Percentiles rank a stretch among this genome's conserved stretches.
Conservation (phyloP, 2,329 filamentous ascomycete species). For the Corinectria fuckeliana region DNA sequence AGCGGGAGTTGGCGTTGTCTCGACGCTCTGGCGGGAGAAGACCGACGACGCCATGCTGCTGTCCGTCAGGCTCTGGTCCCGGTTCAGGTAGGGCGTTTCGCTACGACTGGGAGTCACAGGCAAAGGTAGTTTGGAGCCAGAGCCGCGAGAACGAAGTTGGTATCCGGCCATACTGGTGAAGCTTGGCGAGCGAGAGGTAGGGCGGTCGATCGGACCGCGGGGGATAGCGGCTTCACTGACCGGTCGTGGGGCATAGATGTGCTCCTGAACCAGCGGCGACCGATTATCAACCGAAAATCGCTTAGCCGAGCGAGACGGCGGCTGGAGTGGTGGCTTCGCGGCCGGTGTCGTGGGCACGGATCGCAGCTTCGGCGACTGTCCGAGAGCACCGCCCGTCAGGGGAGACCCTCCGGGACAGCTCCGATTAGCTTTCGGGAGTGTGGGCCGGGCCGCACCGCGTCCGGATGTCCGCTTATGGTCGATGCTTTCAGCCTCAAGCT, state of each 20-base stretch:
- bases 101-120: constrained; percentile 47
- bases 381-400: constrained; percentile 21
- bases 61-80: constrained; percentile 49
- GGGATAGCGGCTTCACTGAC: constrained; percentile 6
- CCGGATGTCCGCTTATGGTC: constrained; percentile 29
- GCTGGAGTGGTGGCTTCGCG: constrained; percentile 24
- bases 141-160: constrained; percentile 44
- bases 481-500: constrained; percentile 38
- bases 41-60: constrained; percentile 52
- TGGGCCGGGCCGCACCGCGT: constrained; percentile 21
- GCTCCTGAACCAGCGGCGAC: constrained; percentile 15
- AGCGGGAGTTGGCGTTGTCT: constrained; percentile 43
- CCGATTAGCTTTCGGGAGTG: constrained; percentile 29
- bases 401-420: constrained; percentile 24
- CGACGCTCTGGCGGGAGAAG: constrained; percentile 47
- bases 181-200: constrained; percentile 36
- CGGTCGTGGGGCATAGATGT: constrained; percentile 18
- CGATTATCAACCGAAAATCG: constrained; percentile 21
- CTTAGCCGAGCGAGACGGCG: constrained; percentile 27
- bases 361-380: constrained; percentile 28
- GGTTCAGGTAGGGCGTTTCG: constrained; percentile 44
- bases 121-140: constrained; percentile 48
- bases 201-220: constrained; percentile 20
- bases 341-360: constrained; percentile 36
- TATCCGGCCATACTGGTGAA: constrained; percentile 37